phyloP scores from a whole-genome alignment of 495 filamentous ascomycete genomes.

The Neohortaea acidophila region DNA sequence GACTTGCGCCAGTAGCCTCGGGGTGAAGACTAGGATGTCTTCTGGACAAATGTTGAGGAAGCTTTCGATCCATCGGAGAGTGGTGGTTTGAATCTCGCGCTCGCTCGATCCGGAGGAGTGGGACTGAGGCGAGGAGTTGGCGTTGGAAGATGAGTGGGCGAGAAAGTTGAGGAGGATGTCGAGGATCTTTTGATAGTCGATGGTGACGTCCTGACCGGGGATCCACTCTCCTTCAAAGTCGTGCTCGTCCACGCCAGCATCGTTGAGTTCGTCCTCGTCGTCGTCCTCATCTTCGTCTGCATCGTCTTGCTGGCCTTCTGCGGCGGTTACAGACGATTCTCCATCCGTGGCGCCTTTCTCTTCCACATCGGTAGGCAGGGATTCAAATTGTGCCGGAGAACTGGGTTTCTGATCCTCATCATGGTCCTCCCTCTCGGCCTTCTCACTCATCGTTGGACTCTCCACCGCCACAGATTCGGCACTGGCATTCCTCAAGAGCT shows the following conservation, averaged over 20 bases:
- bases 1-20: conserved; percentile 76
- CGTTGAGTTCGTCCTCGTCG: conserved; percentile 35
- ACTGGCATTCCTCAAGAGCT: conserved; percentile 20
- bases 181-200: conserved; percentile 81
- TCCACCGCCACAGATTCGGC: conserved; percentile 4
- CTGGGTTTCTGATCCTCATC: neutral
- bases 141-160: too few relatives aligned
- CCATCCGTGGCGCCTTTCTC: conserved; percentile 7
- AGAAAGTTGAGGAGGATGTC: conserved; percentile 86
- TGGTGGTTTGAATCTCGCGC: conserved; percentile 79
- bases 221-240: conserved; percentile 84
- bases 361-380: conserved; percentile 11
- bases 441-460: conserved; percentile 3
- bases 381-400: conserved; percentile 1
- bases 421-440: neutral
- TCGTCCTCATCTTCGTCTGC: too few relatives aligned
- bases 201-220: conserved; percentile 89
- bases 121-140: too few relatives aligned
- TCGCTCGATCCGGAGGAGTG: conserved; percentile 64
- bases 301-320: conserved; percentile 36
- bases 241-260: conserved; percentile 39
- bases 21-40: conserved; percentile 91
- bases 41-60: conserved; percentile 97
- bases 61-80: conserved; percentile 85
- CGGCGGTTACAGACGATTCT: conserved; percentile 8